phyloP scores from a whole-genome alignment of 768 basidiomycete genomes.

The Mycena albidolilacea region DNA sequence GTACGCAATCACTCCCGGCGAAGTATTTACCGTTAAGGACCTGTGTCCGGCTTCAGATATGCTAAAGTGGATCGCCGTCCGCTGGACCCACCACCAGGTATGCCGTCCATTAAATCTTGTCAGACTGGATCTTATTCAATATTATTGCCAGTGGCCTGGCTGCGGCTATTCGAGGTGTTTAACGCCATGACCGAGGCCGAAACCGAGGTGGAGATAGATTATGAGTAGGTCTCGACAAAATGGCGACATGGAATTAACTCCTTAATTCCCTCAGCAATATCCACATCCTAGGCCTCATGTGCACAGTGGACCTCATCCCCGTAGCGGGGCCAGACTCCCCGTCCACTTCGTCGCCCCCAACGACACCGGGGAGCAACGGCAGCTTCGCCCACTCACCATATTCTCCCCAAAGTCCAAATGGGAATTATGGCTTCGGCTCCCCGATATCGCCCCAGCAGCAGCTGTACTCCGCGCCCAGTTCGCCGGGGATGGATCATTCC shows the following conservation, averaged over 20 bases:
- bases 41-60: conserved; percentile 57
- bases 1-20: conserved; percentile 49
- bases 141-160: conserved; percentile 57
- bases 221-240: conserved; percentile 57
- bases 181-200: conserved; percentile 59
- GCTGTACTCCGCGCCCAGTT: conserved; percentile 35
- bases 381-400: not conserved
- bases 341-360: conserved; percentile 38
- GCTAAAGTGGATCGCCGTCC: conserved; percentile 75
- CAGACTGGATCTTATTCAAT: not conserved
- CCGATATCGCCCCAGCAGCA: not conserved
- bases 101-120: not conserved
- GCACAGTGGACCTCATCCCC: conserved; percentile 85
- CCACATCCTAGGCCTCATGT: conserved; percentile 77
- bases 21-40: conserved; percentile 9
- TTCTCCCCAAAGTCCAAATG: conserved; percentile 28
- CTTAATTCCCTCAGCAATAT: conserved; percentile 62
- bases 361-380: conserved; percentile 20
- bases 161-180: conserved; percentile 64
- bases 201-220: conserved; percentile 61
- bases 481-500: conserved; percentile 49
- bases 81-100: conserved; percentile 72
- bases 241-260: conserved; percentile 25
- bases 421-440: conserved; percentile 23
- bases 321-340: conserved; percentile 53